Conservation (phyloP, 306 rosid genomes). For the Quercus gilva region DNA sequence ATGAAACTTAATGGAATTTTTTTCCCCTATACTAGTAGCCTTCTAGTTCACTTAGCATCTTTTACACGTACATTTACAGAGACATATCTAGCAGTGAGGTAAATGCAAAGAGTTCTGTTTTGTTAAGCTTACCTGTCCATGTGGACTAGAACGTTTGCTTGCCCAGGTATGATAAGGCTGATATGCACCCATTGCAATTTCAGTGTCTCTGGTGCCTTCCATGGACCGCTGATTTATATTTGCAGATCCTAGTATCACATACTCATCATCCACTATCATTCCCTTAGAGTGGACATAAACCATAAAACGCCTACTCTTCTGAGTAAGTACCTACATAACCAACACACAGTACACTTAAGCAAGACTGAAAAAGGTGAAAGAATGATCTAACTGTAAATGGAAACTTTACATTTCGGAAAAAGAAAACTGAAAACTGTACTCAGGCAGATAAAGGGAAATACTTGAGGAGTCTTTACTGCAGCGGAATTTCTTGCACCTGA, state of each 20-base stretch:
- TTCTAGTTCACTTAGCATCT: neutral
- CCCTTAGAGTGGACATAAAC: conserved; percentile 94
- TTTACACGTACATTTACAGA: neutral
- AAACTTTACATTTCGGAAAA: neutral
- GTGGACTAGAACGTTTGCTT: conserved; percentile 48
- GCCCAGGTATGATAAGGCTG: conserved; percentile 77
- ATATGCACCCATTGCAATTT: conserved; percentile 93
- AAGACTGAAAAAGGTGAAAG: neutral
- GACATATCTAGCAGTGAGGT: neutral
- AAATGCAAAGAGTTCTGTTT: neutral
- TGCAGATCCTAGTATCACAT: conserved; percentile 82
- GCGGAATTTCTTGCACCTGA: conserved; percentile 13
- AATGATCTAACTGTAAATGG: too few relatives aligned
- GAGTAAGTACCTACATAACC: conserved; percentile 51
- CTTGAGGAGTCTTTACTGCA: conserved; percentile 56
- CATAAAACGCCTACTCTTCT: conserved; percentile 74
- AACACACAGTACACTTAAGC: conserved; percentile 2
- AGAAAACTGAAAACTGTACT: neutral
- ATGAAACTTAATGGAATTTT: neutral
- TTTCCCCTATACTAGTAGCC: neutral
- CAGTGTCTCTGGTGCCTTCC: conserved; percentile 94
- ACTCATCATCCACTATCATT: conserved; percentile 96
- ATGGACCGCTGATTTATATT: conserved; percentile 83
- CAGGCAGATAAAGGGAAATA: conserved; percentile 13
- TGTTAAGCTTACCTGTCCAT: conserved; percentile 61